phyloP scores from a whole-genome alignment of 164 flowering plant genomes.

The Magnolia kwangsiensis region DNA sequence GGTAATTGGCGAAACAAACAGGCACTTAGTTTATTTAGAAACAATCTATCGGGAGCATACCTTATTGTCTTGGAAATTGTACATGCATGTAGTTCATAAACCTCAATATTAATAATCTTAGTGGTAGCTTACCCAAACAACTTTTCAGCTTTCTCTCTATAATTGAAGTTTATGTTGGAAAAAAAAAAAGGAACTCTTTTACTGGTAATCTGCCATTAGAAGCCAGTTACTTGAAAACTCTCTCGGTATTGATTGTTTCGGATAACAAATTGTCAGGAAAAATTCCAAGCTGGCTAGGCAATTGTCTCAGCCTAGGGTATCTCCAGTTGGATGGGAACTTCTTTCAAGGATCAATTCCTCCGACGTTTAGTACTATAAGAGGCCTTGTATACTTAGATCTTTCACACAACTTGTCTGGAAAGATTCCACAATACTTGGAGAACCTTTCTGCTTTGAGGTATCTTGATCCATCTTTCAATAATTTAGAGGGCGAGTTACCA shows the following conservation, averaged over 20 bases:
- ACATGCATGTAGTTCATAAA: neutral
- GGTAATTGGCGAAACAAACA: no score
- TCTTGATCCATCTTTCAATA: neutral
- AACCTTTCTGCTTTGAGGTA: neutral
- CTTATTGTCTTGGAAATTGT: neutral
- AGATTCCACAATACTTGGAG: neutral
- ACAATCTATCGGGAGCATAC: constrained; percentile 3
- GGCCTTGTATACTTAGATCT: neutral
- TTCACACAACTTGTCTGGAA: constrained; percentile 1
- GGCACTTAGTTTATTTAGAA: neutral
- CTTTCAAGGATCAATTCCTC: neutral
- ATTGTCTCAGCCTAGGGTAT: neutral
- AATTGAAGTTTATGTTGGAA: neutral
- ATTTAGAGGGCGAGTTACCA: neutral
- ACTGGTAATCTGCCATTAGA: neutral
- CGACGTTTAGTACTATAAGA: neutral
- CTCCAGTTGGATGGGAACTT: neutral
- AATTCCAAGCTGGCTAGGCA: neutral
- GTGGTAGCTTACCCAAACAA: neutral
- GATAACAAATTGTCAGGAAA: neutral
- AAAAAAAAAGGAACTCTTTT: neutral
- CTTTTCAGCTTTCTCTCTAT: neutral
- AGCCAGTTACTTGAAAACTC: neutral
- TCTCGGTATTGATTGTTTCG: neutral
- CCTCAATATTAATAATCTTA: neutral